Conservation (phyloP, 75 land plant species). For the Gnetum montanum region DNA sequence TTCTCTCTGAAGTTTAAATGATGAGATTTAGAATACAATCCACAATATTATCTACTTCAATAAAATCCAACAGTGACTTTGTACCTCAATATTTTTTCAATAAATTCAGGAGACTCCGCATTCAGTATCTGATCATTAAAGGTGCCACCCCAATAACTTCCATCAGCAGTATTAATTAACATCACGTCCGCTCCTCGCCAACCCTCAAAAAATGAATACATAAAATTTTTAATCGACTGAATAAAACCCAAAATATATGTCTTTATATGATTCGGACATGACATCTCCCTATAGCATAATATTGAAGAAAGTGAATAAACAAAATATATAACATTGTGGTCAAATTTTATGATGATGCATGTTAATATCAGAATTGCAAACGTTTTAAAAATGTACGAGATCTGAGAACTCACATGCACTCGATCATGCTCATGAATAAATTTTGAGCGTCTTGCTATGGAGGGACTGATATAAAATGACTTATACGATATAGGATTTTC, state of each 20-base stretch:
- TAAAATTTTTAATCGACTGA: too few species aligned
- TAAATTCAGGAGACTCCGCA: constrained; percentile 19
- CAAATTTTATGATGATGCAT: too few species aligned
- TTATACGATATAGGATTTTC: constrained; percentile 12
- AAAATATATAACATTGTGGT: too few species aligned
- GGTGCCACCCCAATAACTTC: constrained; percentile 39
- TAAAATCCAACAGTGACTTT: too few species aligned
- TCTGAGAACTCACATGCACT: constrained; percentile 16
- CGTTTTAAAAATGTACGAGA: too few species aligned
- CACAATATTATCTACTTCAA: too few species aligned
- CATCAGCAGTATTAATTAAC: constrained; percentile 29
- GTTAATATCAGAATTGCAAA: too few species aligned
- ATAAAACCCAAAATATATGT: too few species aligned
- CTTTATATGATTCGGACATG: too few species aligned
- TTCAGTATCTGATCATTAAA: constrained; percentile 11
- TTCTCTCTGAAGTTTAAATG: constrained; percentile 15
- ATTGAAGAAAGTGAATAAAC: too few species aligned
- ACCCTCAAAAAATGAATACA: not conserved
- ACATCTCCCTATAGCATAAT: too few species aligned
- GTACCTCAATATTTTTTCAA: constrained; percentile 19
- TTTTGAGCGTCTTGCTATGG: constrained; percentile 20
- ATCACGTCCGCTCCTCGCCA: constrained; percentile 20
- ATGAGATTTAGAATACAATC: too few species aligned
- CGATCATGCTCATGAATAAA: constrained; percentile 19
- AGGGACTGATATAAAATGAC: constrained; percentile 21